Conservation (phyloP, 176 grass and related monocot genomes). For the Poa pratensis region DNA sequence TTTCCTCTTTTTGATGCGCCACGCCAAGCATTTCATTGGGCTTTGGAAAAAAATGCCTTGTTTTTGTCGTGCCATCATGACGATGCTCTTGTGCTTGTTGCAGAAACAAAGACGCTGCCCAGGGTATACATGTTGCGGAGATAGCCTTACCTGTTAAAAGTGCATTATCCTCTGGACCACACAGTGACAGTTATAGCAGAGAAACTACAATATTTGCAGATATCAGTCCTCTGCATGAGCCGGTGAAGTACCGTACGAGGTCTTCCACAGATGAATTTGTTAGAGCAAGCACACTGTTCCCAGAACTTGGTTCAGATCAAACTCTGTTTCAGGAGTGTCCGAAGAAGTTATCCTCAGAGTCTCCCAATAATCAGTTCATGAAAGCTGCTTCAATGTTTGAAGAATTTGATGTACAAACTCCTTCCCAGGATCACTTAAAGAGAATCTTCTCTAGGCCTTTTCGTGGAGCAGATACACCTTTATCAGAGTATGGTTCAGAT, state of each 20-base stretch:
- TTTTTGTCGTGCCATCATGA: neutral
- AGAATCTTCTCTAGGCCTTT: slow-evolving; percentile 37
- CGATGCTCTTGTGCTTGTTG: neutral
- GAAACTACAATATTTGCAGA: slow-evolving; percentile 14
- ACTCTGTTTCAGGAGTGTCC: slow-evolving; percentile 23
- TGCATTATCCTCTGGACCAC: slow-evolving; percentile 18
- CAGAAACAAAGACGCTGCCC: slow-evolving; percentile 43
- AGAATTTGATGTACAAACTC: slow-evolving; percentile 56
- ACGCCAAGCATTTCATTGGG: neutral
- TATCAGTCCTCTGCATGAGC: slow-evolving; percentile 6
- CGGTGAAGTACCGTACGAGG: neutral
- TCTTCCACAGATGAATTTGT: slow-evolving; percentile 46
- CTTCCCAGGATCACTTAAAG: slow-evolving; percentile 46
- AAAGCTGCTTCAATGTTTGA: slow-evolving; percentile 36
- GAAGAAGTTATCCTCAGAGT: slow-evolving; percentile 37
- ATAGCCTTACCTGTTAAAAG: slow-evolving; percentile 22
- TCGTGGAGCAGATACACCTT: slow-evolving; percentile 46
- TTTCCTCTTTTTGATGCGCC: neutral
- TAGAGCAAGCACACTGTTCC: slow-evolving; percentile 38
- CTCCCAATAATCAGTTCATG: slow-evolving; percentile 31
- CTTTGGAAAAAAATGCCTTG: neutral
- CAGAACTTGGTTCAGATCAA: slow-evolving; percentile 29
- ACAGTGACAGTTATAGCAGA: neutral
- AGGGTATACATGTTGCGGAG: slow-evolving; percentile 26
- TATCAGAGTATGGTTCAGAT: slow-evolving; percentile 37